Conservation (phyloP, 164 flowering plant species). For the Hamamelis virginiana region DNA sequence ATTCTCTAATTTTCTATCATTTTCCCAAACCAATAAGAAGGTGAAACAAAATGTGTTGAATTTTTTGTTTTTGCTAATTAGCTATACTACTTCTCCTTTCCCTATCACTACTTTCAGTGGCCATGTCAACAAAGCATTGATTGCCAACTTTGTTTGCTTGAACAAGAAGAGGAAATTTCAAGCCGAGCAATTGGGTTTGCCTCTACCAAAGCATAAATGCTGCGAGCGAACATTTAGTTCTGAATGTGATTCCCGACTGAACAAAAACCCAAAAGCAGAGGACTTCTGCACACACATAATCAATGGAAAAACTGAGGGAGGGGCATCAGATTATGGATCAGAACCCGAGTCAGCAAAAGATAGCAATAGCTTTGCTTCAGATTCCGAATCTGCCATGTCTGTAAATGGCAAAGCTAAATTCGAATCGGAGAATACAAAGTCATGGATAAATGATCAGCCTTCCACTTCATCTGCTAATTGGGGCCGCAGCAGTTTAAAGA, state of each 20-base stretch:
- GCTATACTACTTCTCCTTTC: not conserved
- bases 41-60: too few relatives aligned
- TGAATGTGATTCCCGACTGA: slow-evolving; percentile 10
- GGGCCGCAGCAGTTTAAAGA: slow-evolving; percentile 21
- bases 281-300: not conserved
- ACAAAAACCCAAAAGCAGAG: slow-evolving; percentile 11
- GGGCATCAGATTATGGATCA: slow-evolving; percentile 9
- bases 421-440: slow-evolving; percentile 13
- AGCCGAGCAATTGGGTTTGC: slow-evolving; percentile 46
- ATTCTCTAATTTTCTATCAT: too few relatives aligned
- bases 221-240: slow-evolving; percentile 17
- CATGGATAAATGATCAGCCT: slow-evolving; percentile 15
- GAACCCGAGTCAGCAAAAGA: slow-evolving; percentile 42
- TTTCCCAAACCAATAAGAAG: too few relatives aligned
- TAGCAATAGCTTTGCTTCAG: slow-evolving; percentile 49
- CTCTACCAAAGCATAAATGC: slow-evolving; percentile 53
- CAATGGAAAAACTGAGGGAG: slow-evolving; percentile 12
- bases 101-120: slow-evolving; percentile 22
- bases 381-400: slow-evolving; percentile 35
- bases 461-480: slow-evolving; percentile 36
- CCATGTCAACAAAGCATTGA: slow-evolving; percentile 4
- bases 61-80: too few relatives aligned
- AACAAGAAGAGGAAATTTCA: slow-evolving; percentile 67
- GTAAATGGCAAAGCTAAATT: slow-evolving; percentile 18
- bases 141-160: slow-evolving; percentile 17